Conservation (phyloP, 2,329 filamentous ascomycete species). For the Botrytis elliptica region DNA sequence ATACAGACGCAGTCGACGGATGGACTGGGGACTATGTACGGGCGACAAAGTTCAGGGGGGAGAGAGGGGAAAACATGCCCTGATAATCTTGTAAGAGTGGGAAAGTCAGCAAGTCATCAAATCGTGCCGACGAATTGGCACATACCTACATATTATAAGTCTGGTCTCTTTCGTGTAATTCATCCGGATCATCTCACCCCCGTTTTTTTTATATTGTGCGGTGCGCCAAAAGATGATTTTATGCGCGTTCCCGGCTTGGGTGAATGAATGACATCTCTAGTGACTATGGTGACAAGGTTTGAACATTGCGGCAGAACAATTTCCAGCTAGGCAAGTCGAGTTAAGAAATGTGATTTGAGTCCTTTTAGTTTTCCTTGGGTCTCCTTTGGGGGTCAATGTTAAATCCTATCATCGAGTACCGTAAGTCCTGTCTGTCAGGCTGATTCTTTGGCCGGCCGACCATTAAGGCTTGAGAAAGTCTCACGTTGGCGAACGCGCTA, state of each 20-base stretch:
- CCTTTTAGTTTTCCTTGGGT: background rate
- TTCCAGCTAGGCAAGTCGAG: background rate
- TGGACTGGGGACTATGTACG: background rate
- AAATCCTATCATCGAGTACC: constrained; percentile 16
- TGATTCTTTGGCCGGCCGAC: constrained; percentile 8
- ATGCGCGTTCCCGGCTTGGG: constrained; percentile 9
- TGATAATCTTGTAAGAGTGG: constrained; percentile 17
- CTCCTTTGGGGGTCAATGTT: constrained; percentile 1
- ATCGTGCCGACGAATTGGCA: constrained; percentile 18
- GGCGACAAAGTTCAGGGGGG: constrained; percentile 6
- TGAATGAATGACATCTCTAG: background rate
- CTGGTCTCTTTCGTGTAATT: constrained; percentile 24
- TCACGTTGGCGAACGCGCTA: constrained; percentile 27
- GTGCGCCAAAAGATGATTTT: constrained; percentile 8
- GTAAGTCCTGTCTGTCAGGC: constrained; percentile 17
- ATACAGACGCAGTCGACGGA: constrained; percentile 31
- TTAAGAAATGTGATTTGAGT: background rate
- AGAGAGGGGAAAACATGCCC: constrained; percentile 18
- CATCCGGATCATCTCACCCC: constrained; percentile 26
- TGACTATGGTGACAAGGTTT: background rate
- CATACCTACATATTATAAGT: constrained; percentile 12
- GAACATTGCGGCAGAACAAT: constrained; percentile 7
- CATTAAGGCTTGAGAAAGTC: constrained; percentile 13
- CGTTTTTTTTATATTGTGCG: background rate
- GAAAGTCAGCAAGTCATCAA: constrained; percentile 26